Base-by-base conservation (phyloP, 371 early-diverging fungal species). In the Coemansia sp. region DNA sequence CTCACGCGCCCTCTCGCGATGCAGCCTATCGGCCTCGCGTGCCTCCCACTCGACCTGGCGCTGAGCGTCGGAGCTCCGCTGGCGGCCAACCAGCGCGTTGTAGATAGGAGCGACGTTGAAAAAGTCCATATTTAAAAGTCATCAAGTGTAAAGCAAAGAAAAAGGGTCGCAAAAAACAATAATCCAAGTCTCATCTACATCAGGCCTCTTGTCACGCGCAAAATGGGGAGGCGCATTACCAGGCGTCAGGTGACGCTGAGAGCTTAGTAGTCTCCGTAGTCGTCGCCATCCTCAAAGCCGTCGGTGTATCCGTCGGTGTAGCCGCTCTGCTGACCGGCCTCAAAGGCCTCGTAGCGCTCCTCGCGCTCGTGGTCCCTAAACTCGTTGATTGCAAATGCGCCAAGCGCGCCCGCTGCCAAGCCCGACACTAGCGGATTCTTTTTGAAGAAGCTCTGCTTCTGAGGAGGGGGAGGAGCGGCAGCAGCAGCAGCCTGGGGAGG, bases 401-500 rank as follows among this genome's bases (percentile, higher is more conserved):
- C 75, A 34, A 64, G 52, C 8, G 62, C 75, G 16, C 75, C 75
- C 2, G 59, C 70, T 9, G 62, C 66, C 7, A 66, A 40, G 16
- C 66, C 75, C 7, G 63, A 34, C 7, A 66, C 14, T 50, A 75
- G n/a, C 38, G 59, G 51, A 34, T 65, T 38, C 55, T 60, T 64
- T 53, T 52, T 70, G 12, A 60, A 48, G 31, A 64, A 67, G 53
- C 68, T 16, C 58, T 69, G 60, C 38, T 68, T 66, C 38, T 64
- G 37, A 24, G 56, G 56, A 0, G 50, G 32, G 14, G 32, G 31
- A 0, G 32, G 7, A 34, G 32, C 24, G 12, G 14, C 34, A 49
- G 29, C 50, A 4, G 29, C 50, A 31, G 16, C 7, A n/a, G 12
- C 51, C 11, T 24, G 42, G 5, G 16, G 59, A 9, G 38, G 39